Base-by-base conservation (phyloP, 768 basidiomycete species). In the Rhodotorula kratochvilovae region DNA sequence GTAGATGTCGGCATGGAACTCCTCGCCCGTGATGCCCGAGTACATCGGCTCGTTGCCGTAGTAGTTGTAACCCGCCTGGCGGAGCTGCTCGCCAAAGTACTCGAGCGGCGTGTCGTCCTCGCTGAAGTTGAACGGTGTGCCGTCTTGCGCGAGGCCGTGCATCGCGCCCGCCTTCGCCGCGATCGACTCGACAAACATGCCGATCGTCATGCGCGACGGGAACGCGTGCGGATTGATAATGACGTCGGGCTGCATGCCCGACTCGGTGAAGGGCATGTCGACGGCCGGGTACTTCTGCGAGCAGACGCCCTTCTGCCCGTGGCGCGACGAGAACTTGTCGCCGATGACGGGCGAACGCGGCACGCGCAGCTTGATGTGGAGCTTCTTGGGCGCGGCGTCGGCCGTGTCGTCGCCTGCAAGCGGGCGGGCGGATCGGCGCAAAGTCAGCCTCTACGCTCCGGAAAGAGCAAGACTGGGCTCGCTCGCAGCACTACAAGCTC, bases 31-130 rank as follows among this genome's bases (percentile, higher is more conserved):
- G 80, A 99, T 96, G 33, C 96, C 96, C 67, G 95, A 97, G 81
- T 99, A 99, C 96, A 99, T 99, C 11, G 96, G 94, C 80, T 99
- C 96, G 82, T 96, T 97, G 23, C 96, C 96, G 79, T 95, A 91
- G 81, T 97, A 99, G 81, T 97, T 98, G 84, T 97, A 99, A 15
- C 96, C 96, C 23, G 96, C 88, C 31, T 90, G 89, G 53, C 87
- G 82, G 29, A 99, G 87, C 79, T 99, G 96, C 75, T 96, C 87
- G 51, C 96, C 96, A 76, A 99, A 99, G 83, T 97, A 97, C 75
- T 94, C 90, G 63, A 96, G 87, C 1, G 96, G 96, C n/a, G 90
- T 93, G 79, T 99, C 93, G 78, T 92, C 86, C 80, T 99, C 96
- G 17, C 90, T 89, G 48, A 73, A 70, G 70, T 90, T 90, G 86